A percentile compares a stretch with the other conserved stretches of the same genome.
These are phyloP conservation scores for Parsonsia alboflavescens DNA, from an alignment of 257 asterid genomes.

Conservation along the genomic window DNA sequence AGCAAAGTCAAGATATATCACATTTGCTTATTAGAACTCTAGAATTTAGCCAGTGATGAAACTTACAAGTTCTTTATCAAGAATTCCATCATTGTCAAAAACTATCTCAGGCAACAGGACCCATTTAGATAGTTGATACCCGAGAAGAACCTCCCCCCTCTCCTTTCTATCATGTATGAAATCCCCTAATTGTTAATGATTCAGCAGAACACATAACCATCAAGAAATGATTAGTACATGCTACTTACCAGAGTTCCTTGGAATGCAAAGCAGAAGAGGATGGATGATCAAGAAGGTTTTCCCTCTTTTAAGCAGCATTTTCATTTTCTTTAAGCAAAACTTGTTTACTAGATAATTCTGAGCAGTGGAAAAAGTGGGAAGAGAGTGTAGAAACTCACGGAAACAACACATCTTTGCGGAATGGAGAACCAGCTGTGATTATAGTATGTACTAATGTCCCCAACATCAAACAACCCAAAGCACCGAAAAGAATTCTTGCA, in stretches of 20 bases:
- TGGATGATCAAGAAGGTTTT: background rate
- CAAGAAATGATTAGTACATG: slow-evolving; percentile 1
- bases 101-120: background rate
- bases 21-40: background rate
- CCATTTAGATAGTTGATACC: background rate
- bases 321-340: background rate
- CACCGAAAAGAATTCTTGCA: slow-evolving; percentile 52
- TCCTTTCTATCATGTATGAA: background rate
- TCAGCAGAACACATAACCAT: background rate
- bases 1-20: background rate
- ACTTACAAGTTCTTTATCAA: no score
- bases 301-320: background rate
- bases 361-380: background rate
- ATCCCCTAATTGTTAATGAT: background rate
- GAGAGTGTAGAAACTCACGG: slow-evolving; percentile 50
- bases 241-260: background rate
- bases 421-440: slow-evolving; percentile 72
- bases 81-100: background rate
- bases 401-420: slow-evolving; percentile 51
- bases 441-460: slow-evolving; percentile 59
- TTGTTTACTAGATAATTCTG: background rate
- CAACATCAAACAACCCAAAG: slow-evolving; percentile 71
- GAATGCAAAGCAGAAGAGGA: background rate
- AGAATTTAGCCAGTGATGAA: background rate
- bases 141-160: background rate